A percentile compares a stretch with the other conserved stretches of the same genome.
These are phyloP conservation scores for Lobosporangium transversale DNA, from an alignment of 192 early-diverging fungal genomes.

Conservation along the genomic window DNA sequence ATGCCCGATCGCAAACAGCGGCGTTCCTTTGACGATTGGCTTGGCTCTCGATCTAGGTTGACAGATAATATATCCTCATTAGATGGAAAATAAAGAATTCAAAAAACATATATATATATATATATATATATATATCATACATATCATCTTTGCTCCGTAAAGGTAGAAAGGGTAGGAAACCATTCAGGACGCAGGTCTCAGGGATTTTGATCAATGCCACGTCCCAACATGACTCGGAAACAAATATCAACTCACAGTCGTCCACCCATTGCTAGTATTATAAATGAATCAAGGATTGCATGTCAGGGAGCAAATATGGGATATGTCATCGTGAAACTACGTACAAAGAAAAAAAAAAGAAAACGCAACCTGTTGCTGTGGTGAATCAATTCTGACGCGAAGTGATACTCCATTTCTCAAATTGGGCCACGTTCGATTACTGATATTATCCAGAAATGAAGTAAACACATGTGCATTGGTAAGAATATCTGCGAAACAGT, in stretches of 20 bases:
- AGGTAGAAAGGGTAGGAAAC: slow-evolving; percentile 39
- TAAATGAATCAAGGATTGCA: too few relatives aligned
- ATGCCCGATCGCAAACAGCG: slow-evolving; percentile 52
- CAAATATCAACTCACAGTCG: slow-evolving; percentile 45
- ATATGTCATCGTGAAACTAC: too few relatives aligned
- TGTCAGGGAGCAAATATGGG: too few relatives aligned
- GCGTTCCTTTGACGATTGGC: slow-evolving; percentile 33
- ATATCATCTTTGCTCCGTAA: slow-evolving; percentile 28
- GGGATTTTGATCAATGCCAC: slow-evolving; percentile 52
- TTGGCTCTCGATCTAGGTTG: slow-evolving; percentile 27
- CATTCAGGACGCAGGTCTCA: slow-evolving; percentile 40
- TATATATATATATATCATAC: too few relatives aligned
- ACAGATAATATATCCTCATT: not conserved
- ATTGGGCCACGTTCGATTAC: slow-evolving; percentile 38
- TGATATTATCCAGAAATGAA: slow-evolving; percentile 48
- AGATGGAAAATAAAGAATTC: not conserved
- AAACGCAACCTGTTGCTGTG: slow-evolving; percentile 33
- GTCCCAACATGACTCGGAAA: slow-evolving; percentile 53
- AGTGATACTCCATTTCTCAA: slow-evolving; percentile 37
- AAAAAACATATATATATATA: not conserved
- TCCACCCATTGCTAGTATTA: slow-evolving; percentile 41
- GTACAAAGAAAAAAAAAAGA: not conserved
- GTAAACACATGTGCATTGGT: slow-evolving; percentile 54
- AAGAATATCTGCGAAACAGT: slow-evolving; percentile 35
- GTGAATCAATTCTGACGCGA: slow-evolving; percentile 45